Evolutionary conservation across 495 filamentous ascomycete genomes (phyloP).

Genomic region (Daldinia bambusicola): DNA sequence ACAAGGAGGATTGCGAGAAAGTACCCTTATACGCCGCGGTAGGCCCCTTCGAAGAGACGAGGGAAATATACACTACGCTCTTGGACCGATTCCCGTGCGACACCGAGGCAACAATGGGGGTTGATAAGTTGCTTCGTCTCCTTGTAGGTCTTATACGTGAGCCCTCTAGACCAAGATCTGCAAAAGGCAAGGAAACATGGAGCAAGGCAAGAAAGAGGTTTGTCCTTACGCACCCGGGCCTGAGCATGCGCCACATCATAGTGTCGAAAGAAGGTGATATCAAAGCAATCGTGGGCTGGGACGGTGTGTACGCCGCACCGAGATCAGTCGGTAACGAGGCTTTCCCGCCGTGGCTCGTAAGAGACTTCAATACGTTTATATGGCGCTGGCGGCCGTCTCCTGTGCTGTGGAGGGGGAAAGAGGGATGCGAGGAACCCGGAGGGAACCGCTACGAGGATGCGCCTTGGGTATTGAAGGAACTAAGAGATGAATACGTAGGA

Average conservation of each 20-base stretch:
- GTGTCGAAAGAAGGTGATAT: constrained; percentile 37
- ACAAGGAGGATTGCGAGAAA: constrained; percentile 31
- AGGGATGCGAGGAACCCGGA: not conserved
- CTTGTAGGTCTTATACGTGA: constrained; percentile 34
- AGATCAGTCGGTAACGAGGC: constrained; percentile 38
- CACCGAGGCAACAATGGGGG: constrained; percentile 20
- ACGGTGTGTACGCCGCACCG: constrained; percentile 27
- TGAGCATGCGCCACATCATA: constrained; percentile 41
- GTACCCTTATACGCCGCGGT: constrained; percentile 18
- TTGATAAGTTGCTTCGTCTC: constrained; percentile 33
- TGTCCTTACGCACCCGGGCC: constrained; percentile 38
- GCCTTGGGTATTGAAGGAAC: constrained; percentile 38
- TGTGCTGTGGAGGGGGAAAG: constrained; percentile 26
- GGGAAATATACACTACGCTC: constrained; percentile 34
- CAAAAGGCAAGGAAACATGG: not conserved
- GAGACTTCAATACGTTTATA: constrained; percentile 41
- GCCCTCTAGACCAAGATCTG: constrained; percentile 1
- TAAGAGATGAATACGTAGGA: constrained; percentile 31
- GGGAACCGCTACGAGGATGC: constrained; percentile 37
- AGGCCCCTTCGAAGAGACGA: constrained; percentile 19
- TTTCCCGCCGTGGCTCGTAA: constrained; percentile 38
- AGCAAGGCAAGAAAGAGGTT: constrained; percentile 19
- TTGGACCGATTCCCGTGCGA: constrained; percentile 29
- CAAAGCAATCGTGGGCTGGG: constrained; percentile 43
- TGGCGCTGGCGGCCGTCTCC: constrained; percentile 33